Percentiles rank a stretch among this genome's conserved stretches.
phyloP scores from a whole-genome alignment of 1,284 basidiomycete species.

The Irpex lacteus region DNA sequence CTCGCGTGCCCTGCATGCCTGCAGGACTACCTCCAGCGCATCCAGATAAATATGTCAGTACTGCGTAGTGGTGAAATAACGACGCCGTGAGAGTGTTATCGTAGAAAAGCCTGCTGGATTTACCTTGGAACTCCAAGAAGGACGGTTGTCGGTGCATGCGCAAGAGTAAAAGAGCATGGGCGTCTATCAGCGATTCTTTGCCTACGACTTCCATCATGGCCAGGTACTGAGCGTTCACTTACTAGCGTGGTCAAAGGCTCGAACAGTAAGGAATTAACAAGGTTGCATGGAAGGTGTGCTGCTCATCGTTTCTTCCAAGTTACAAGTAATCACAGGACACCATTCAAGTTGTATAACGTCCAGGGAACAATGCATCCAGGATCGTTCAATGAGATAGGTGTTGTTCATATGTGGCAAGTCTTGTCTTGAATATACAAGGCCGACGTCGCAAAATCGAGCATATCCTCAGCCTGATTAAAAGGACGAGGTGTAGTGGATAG shows the following conservation, averaged over 20 bases:
- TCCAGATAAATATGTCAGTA: no score
- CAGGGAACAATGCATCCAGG: not conserved
- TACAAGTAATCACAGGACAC: no score
- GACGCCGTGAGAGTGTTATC: no score
- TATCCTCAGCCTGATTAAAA: not conserved
- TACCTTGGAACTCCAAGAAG: no score
- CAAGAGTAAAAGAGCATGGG: no score
- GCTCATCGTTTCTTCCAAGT: not conserved
- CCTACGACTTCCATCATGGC: not conserved
- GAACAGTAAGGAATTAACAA: not conserved
- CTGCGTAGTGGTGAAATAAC: no score
- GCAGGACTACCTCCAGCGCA: no score
- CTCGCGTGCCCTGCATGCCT: no score
- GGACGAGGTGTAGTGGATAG: not conserved
- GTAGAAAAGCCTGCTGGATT: no score
- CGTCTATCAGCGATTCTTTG: not conserved
- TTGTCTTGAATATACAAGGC: not conserved
- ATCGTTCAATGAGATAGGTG: not conserved
- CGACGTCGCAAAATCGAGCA: not conserved
- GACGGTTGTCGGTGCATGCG: no score
- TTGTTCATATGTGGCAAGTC: not conserved
- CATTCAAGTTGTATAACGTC: not conserved
- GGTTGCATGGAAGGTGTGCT: not conserved
- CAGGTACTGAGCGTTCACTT: not conserved
- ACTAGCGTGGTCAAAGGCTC: not conserved